Base-by-base conservation (phyloP, 768 basidiomycete genomes). In the Leccinum disarticulatum region DNA sequence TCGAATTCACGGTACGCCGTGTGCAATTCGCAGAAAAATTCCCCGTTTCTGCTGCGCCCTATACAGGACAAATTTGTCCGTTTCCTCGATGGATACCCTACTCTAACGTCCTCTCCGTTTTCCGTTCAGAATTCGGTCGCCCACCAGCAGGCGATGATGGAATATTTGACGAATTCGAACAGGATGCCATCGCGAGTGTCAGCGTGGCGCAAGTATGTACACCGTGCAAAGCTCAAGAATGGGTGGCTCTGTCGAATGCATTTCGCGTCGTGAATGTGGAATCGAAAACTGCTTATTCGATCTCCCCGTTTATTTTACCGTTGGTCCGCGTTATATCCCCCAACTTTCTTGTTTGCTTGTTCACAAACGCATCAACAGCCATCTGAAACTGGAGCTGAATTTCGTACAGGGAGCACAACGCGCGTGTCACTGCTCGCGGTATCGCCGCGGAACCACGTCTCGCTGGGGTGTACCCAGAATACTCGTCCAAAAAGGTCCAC, bases 161-260 rank as follows among this genome's bases (percentile, higher is more conserved):
- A 15, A 74, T 94, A 3, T 97, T 96, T 66, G 86, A 86, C 36
- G 4, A 81, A 13, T 96, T 97, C 61, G 89, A 93, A 56, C 80
- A 86, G 61, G 68, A 81, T 3, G 88, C 95, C 0, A 77, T 91
- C 2, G 95, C 95, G 0, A 92, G 90, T 61, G 95, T 95, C 3
- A 93, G n/a, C n/a, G n/a, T n/a, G n/a, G n/a, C 95, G 0, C 95
- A 97, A 70, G 95, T 97, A 0, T 30, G 30, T 30, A 30, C 95
- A 97, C 69, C 81, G 81, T 48, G 95, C 95, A 6, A 77, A 74
- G n/a, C 69, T 87, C 46, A 80, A 76, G 63, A 70, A 60, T 88
- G 88, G 84, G 95, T 98, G 2, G 95, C n/a, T n/a, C 95, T 0
- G 95, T 98, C 61, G 30, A 98, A 98, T 31, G 84, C 82, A 3